Conservation (phyloP, 2,329 filamentous ascomycete species). For the Cercospora sojina region DNA sequence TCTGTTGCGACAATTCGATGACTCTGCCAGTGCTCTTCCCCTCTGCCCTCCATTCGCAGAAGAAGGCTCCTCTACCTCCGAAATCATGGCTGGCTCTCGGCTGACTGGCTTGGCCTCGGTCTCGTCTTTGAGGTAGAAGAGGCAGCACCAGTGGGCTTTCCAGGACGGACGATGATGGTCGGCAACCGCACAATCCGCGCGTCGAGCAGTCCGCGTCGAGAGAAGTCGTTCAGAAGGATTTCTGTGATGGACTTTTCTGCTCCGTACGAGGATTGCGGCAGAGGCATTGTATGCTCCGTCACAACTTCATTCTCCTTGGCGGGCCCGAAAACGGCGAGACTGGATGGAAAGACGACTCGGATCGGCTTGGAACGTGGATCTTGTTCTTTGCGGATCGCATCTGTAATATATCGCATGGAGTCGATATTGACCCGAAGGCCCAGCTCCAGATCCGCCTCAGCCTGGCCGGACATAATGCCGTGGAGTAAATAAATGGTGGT, state of each 20-base stretch:
- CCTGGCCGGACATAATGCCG: not conserved
- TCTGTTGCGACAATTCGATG: no score
- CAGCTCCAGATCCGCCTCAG: slow-evolving; percentile 47
- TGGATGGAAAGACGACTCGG: slow-evolving; percentile 48
- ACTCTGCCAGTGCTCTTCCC: not conserved
- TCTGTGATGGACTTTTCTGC: slow-evolving; percentile 7
- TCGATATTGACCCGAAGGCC: slow-evolving; percentile 48
- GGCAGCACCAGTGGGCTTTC: slow-evolving; percentile 47
- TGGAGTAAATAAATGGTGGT: not conserved
- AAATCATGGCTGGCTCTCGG: not conserved
- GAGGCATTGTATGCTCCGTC: slow-evolving; percentile 44
- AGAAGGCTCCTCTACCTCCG: not conserved
- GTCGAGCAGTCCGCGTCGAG: slow-evolving; percentile 6
- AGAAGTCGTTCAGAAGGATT: slow-evolving; percentile 7
- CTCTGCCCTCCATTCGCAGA: not conserved
- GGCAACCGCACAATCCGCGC: slow-evolving; percentile 41
- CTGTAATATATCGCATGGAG: slow-evolving; percentile 45
- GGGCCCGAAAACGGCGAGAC: slow-evolving; percentile 47
- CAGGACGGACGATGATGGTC: slow-evolving; percentile 48
- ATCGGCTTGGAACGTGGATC: slow-evolving; percentile 21
- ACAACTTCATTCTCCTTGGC: slow-evolving; percentile 43
- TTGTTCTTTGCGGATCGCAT: slow-evolving; percentile 39
- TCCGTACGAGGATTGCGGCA: slow-evolving; percentile 46
- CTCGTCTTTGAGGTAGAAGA: no score
- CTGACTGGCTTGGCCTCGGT: not conserved